A percentile compares a stretch with the other conserved stretches of the same genome.
phyloP scores from a whole-genome alignment of 192 early-diverging fungal genomes.

The Linderina pennispora region DNA sequence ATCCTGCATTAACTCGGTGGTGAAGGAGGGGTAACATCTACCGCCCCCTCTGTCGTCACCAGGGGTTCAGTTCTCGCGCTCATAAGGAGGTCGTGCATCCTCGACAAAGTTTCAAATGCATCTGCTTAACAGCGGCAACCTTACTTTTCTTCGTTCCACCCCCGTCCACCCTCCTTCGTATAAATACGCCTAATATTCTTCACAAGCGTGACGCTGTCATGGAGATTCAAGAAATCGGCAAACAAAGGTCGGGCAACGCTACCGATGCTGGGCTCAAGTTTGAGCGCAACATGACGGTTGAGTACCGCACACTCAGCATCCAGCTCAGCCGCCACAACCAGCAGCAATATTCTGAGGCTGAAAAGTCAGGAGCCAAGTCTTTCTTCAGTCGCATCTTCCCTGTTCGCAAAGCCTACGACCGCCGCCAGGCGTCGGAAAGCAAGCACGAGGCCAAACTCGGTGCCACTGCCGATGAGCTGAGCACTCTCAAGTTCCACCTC shows the following conservation, averaged over 20 bases:
- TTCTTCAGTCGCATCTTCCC: not conserved
- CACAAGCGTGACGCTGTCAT: constrained; percentile 43
- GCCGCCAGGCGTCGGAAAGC: not conserved
- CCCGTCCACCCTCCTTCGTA: too few species aligned
- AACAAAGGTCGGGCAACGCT: not conserved
- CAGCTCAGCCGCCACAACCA: not conserved
- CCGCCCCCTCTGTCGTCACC: too few species aligned
- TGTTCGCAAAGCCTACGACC: not conserved
- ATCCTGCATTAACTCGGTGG: too few species aligned
- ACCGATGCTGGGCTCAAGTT: not conserved
- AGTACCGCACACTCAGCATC: constrained; percentile 2
- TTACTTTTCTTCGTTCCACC: too few species aligned
- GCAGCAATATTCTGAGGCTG: not conserved
- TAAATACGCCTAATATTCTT: too few species aligned
- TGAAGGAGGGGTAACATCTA: too few species aligned
- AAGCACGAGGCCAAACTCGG: not conserved
- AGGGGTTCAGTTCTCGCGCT: too few species aligned
- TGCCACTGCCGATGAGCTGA: not conserved
- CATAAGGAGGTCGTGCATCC: too few species aligned
- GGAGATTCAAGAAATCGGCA: not conserved
- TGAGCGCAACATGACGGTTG: constrained; percentile 1
- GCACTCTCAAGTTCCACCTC: not conserved
- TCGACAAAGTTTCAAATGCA: too few species aligned
- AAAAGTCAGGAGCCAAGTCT: not conserved
- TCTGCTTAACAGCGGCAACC: too few species aligned